A percentile compares a stretch with the other conserved stretches of the same genome.
Evolutionary conservation across 768 basidiomycete species (phyloP).

Genomic region (Floccularia luteovirens): DNA sequence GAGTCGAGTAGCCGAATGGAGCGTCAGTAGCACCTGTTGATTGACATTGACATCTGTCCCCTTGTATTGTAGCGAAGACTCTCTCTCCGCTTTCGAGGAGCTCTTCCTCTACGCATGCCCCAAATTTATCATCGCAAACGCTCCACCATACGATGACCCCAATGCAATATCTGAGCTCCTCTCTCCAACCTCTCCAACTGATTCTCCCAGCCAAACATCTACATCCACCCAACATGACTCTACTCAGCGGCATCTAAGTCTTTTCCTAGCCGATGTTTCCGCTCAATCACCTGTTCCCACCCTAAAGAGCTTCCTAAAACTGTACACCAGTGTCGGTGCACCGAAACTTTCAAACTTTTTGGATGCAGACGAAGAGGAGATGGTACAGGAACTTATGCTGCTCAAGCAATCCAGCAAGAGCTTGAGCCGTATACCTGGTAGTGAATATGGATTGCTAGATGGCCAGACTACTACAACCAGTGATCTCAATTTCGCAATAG

Average conservation of each 20-base stretch:
- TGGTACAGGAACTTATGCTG: conserved; percentile 95
- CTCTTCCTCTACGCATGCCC: conserved; percentile 94
- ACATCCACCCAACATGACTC: conserved; percentile 49
- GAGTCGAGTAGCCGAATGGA: conserved; percentile 5
- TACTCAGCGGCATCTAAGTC: conserved; percentile 72
- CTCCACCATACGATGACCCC: conserved; percentile 87
- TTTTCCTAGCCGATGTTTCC: conserved; percentile 79
- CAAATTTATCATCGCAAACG: conserved; percentile 92
- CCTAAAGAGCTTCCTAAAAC: conserved; percentile 84
- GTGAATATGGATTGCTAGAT: conserved; percentile 58
- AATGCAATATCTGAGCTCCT: conserved; percentile 46
- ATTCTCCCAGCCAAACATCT: conserved; percentile 19
- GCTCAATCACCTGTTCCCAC: conserved; percentile 77
- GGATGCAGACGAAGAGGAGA: conserved; percentile 87
- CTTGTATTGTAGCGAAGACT: conserved; percentile 45
- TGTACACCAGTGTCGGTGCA: conserved; percentile 92
- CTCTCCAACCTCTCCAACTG: conserved; percentile 24
- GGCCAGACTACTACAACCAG: conserved; percentile 86
- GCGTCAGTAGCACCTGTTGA: neutral
- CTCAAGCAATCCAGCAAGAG: conserved; percentile 86
- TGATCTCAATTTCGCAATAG: conserved; percentile 93
- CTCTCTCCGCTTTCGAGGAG: conserved; percentile 78
- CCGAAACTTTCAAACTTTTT: conserved; percentile 89
- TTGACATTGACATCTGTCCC: conserved; percentile 2
- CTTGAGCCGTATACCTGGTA: conserved; percentile 56